phyloP scores from a whole-genome alignment of 1,284 basidiomycete genomes.

The Puccinia horiana region DNA sequence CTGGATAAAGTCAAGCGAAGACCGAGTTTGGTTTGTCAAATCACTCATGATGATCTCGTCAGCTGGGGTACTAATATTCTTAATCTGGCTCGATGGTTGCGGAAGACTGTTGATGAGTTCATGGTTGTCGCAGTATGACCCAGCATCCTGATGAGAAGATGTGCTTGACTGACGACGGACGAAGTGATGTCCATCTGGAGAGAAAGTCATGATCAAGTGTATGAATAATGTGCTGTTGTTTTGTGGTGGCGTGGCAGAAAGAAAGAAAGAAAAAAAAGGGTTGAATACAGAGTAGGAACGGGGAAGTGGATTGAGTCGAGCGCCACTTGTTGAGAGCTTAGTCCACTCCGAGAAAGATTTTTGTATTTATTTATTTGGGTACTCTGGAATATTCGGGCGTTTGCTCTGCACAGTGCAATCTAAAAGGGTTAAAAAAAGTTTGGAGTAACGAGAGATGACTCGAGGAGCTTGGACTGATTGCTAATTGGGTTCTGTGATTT shows the following conservation, averaged over 20 bases:
- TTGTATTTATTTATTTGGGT: not conserved
- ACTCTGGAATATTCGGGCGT: not conserved
- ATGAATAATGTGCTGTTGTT: not conserved
- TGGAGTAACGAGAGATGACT: not conserved
- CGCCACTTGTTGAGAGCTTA: conserved; percentile 10
- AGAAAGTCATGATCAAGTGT: not conserved
- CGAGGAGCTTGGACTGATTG: not conserved
- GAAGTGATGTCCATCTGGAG: conserved; percentile 6
- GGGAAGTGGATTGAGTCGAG: conserved; percentile 3
- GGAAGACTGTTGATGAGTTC: not conserved
- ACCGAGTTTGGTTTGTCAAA: not conserved
- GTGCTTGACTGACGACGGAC: not conserved
- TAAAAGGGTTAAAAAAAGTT: not conserved
- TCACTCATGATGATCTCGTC: not conserved
- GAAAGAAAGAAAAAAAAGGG: not conserved
- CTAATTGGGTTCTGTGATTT: not conserved
- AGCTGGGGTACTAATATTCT: not conserved
- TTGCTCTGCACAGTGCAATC: not conserved
- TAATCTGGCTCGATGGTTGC: not conserved
- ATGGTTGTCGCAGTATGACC: not conserved
- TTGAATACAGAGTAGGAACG: not conserved
- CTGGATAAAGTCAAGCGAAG: not conserved
- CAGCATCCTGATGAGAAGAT: conserved; percentile 8
- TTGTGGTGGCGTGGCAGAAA: too few relatives aligned
- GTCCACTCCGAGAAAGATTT: too few relatives aligned